phyloP scores from a whole-genome alignment of 495 filamentous ascomycete genomes.

The Talaromyces nanjingensis region DNA sequence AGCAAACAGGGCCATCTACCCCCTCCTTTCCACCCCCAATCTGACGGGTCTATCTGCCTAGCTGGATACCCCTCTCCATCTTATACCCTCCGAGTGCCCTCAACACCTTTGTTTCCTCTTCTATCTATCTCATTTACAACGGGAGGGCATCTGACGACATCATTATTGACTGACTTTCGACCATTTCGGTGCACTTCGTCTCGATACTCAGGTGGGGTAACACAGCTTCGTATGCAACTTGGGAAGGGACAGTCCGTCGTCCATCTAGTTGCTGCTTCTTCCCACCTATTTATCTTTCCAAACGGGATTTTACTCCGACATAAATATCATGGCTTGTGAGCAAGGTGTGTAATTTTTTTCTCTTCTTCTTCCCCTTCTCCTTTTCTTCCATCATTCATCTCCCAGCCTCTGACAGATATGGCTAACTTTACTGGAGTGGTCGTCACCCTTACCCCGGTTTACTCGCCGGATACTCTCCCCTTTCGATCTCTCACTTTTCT shows the following conservation, averaged over 20 bases:
- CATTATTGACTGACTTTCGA: background rate
- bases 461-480: constrained; percentile 16
- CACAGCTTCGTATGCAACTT: background rate
- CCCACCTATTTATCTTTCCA: background rate
- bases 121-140: background rate
- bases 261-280: background rate
- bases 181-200: background rate
- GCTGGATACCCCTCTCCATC: constrained; percentile 2
- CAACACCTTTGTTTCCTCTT: background rate
- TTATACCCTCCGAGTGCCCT: background rate
- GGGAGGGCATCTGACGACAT: background rate
- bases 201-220: background rate
- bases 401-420: background rate
- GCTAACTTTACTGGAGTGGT: constrained; percentile 15
- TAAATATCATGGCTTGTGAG: constrained; percentile 3
- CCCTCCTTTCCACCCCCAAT: background rate
- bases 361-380: background rate
- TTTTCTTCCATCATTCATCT: background rate
- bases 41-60: constrained; percentile 3
- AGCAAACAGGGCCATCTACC: background rate
- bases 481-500: constrained; percentile 26
- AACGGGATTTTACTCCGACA: background rate
- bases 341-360: constrained; percentile 1
- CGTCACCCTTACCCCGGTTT: constrained; percentile 20
- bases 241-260: background rate